A percentile compares a stretch with the other conserved stretches of the same genome.
Evolutionary conservation across 2,329 filamentous ascomycete genomes (phyloP).

Genomic region (Xylariaceae sp.): DNA sequence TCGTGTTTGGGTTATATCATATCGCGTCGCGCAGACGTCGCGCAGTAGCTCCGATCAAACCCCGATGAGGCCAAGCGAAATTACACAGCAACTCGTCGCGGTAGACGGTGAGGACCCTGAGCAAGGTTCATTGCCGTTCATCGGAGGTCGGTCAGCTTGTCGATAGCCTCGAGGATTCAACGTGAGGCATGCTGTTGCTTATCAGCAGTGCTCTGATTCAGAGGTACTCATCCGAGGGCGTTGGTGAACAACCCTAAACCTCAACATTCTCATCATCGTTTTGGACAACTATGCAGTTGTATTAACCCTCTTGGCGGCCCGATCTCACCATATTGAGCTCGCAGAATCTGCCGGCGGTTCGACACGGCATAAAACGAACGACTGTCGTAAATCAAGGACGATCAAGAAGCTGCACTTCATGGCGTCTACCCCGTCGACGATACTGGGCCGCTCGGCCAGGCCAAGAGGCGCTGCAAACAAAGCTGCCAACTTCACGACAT

Average conservation of each 20-base stretch:
- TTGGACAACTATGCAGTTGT: no score
- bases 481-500: not conserved
- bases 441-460: conserved; percentile 4
- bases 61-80: conserved; percentile 8
- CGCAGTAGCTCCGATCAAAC: conserved; percentile 14
- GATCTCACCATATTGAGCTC: no score
- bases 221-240: no score
- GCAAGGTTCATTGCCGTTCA: conserved; percentile 12
- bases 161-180: not conserved
- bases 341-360: no score
- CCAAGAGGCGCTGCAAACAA: conserved; percentile 1
- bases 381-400: no score
- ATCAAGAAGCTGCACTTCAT: conserved; percentile 6
- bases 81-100: not conserved
- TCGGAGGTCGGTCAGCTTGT: conserved; percentile 6
- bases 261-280: no score
- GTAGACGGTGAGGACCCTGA: not conserved
- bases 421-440: conserved; percentile 6
- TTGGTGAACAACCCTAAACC: no score
- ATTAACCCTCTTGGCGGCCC: no score
- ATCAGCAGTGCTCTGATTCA: not conserved
- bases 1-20: no score
- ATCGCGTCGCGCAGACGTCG: not conserved
- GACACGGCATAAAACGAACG: no score
- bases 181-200: no score